These are phyloP conservation scores for Globisporangium polare DNA, from an alignment of 352 stramenopile genomes.

Conservation along the genomic window DNA sequence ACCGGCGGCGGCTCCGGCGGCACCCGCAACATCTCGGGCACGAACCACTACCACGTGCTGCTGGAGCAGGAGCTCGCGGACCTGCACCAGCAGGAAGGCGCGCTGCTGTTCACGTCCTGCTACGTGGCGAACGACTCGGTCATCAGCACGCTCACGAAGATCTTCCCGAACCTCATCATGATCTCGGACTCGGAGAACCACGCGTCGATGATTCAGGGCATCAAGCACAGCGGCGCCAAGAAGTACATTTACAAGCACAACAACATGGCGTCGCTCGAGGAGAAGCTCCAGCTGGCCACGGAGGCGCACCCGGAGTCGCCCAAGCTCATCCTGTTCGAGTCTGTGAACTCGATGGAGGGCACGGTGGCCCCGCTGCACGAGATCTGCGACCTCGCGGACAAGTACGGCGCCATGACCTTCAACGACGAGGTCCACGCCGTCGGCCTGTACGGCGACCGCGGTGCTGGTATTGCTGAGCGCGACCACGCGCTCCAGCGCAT, in stretches of 20 bases:
- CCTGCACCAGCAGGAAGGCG: constrained; percentile 82
- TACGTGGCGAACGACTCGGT: constrained; percentile 91
- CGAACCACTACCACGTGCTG: constrained; percentile 89
- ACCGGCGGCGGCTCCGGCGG: constrained; percentile 77
- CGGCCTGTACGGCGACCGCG: constrained; percentile 84
- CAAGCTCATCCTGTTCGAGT: constrained; percentile 87
- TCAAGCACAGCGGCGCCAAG: constrained; percentile 69
- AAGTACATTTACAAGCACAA: constrained; percentile 90
- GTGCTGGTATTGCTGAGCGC: constrained; percentile 80
- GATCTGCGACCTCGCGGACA: constrained; percentile 85
- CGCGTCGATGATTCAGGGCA: constrained; percentile 86
- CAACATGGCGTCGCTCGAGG: constrained; percentile 72
- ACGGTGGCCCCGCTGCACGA: constrained; percentile 81
- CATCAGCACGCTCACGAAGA: constrained; percentile 86
- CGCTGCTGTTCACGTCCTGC: constrained; percentile 87
- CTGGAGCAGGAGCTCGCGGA: constrained; percentile 82
- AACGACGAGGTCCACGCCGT: constrained; percentile 91
- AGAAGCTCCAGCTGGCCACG: constrained; percentile 56
- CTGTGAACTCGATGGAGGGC: constrained; percentile 87
- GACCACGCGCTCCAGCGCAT: constrained; percentile 85
- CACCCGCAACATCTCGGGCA: constrained; percentile 90
- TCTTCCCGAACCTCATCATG: constrained; percentile 88
- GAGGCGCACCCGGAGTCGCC: constrained; percentile 58
- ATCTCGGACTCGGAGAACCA: constrained; percentile 91
- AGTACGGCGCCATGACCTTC: constrained; percentile 91